Evolutionary conservation across 306 rosid genomes (phyloP).

Genomic region (Castanea crenata): DNA sequence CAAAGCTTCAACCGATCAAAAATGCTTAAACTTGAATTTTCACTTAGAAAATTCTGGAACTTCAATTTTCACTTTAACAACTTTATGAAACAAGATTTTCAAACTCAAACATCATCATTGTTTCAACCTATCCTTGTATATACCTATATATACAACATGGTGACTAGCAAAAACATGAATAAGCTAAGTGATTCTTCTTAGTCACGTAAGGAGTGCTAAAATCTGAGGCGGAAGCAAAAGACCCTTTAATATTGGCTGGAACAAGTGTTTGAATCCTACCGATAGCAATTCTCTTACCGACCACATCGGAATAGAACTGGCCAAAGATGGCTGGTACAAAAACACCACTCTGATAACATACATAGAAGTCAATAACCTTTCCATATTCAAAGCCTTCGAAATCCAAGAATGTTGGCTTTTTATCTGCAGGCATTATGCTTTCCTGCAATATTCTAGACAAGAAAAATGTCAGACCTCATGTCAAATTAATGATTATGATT

Average conservation of each 20-base stretch:
- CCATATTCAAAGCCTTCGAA: conserved; percentile 76
- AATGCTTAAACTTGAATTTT: too few relatives aligned
- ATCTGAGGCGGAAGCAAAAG: conserved; percentile 60
- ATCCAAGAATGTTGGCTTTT: conserved; percentile 64
- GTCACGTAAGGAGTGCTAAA: conserved; percentile 75
- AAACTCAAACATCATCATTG: too few relatives aligned
- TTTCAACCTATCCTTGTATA: too few relatives aligned
- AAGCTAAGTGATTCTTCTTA: conserved; percentile 92
- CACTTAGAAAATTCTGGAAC: too few relatives aligned
- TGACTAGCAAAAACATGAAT: conserved; percentile 79
- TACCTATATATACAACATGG: not conserved
- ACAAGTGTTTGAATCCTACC: conserved; percentile 77
- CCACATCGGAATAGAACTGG: conserved; percentile 83
- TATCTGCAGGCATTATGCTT: conserved; percentile 79
- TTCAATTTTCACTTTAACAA: too few relatives aligned
- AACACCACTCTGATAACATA: conserved; percentile 71
- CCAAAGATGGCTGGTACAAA: conserved; percentile 93
- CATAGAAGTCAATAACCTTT: conserved; percentile 80
- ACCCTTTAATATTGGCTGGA: conserved; percentile 56
- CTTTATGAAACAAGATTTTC: too few relatives aligned
- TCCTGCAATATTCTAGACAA: conserved; percentile 60
- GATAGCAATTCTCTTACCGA: conserved; percentile 79
- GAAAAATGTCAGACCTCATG: not conserved
- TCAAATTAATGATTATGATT: not conserved
- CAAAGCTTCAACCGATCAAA: too few relatives aligned